Base-by-base conservation (phyloP, 2,329 filamentous ascomycete genomes). In the Penicillium janthinellum region DNA sequence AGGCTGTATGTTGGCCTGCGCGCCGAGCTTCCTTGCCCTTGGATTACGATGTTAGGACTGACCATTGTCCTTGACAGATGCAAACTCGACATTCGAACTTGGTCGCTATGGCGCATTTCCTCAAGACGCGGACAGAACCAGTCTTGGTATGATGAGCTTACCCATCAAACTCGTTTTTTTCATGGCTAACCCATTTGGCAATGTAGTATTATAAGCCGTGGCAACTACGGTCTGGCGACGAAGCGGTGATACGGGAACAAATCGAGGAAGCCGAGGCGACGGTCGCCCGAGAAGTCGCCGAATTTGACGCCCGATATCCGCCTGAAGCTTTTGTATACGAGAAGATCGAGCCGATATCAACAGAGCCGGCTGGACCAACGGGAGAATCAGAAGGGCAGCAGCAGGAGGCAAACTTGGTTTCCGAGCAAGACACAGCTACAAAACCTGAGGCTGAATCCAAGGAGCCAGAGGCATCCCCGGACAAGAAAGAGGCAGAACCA, bases 171-270 rank as follows among this genome's bases (percentile, higher is more conserved):
- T 11, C 31, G 22, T 35, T 15, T 42, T 53, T n/a, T 17, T 51
- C 15, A 28, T 22, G 17, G 28, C 60, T 73, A 66, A 75, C 68
- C 65, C 41, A 6, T 20, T 41, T 39, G 12, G 57, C 8, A 20
- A 5, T 44, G 12, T 64, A 96, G 92, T 94, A 90, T 75, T 97
- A 95, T 75, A 88, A 89, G 48, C 94, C 94, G 0, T 96, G 90
- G 89, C 87, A 92, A 67, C 81, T 90, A 57, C 86, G 86, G 35
- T 74, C 80, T 5, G 82, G 85, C 47, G 89, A 97, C 73, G 86
- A 93, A 74, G 84, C 86, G 5, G 81, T 76, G 11, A 90, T 97
- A 71, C 83, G 88, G 48, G 79, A 83, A 4, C 93, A 96, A 74
- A 82, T 91, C 31, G 81, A 83, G 49, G 85, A 89, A 54, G 85